Evolutionary conservation across 176 grass and related monocot species (phyloP).

Genomic region (Oryza meridionalis): DNA sequence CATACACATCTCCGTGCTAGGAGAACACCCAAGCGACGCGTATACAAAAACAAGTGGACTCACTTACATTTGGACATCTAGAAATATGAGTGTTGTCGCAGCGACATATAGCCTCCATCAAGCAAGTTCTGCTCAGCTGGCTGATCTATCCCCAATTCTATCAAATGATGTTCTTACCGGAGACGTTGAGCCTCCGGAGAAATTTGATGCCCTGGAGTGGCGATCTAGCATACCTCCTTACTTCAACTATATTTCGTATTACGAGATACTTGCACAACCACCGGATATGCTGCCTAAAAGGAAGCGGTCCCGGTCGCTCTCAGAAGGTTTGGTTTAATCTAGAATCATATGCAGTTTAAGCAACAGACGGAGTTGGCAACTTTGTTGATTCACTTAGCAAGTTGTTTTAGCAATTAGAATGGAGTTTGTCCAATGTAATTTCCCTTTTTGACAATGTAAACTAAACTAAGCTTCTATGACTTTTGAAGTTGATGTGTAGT

Average conservation of each 20-base stretch:
- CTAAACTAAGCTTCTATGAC: no score
- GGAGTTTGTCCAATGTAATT: neutral
- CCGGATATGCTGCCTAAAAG: neutral
- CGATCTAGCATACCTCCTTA: slow-evolving; percentile 4
- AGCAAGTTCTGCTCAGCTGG: neutral
- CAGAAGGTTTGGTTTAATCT: neutral
- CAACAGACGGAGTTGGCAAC: no score
- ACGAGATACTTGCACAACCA: neutral
- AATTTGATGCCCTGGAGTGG: neutral
- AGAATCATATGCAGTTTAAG: neutral
- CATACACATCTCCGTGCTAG: neutral
- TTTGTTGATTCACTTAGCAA: no score
- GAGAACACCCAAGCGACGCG: neutral
- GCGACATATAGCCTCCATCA: neutral
- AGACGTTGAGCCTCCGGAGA: neutral
- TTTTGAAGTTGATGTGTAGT: no score
- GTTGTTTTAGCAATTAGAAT: neutral
- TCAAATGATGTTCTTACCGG: neutral
- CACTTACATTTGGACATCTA: neutral
- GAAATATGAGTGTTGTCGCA: neutral
- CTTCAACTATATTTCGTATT: neutral
- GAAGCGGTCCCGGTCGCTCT: neutral
- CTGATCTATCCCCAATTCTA: neutral
- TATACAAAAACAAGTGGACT: no score
- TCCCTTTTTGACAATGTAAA: no score